Evolutionary conservation across 371 early-diverging fungal genomes (phyloP).

Genomic region (Nematocida displodere): DNA sequence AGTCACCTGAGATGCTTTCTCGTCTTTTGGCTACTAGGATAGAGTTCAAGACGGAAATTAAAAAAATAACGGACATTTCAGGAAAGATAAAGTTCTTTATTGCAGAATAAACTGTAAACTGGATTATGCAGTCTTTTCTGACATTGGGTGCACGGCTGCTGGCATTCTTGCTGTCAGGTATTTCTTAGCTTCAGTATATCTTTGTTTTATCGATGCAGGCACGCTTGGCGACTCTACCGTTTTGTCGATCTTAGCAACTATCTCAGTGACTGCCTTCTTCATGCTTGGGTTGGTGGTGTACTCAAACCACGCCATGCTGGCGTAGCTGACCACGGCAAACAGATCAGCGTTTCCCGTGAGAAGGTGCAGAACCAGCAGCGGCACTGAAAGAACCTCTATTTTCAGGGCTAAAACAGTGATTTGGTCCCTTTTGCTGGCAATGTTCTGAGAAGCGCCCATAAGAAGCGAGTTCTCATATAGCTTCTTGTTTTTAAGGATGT

Average conservation of each 20-base stretch:
- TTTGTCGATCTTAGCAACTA: slow-evolving; percentile 9
- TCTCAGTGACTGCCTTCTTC: slow-evolving; percentile 53
- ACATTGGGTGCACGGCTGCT: no score
- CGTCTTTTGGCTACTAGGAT: neutral
- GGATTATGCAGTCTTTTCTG: no score
- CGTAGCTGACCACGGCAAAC: slow-evolving; percentile 36
- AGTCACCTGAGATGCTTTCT: neutral
- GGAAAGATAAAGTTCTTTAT: no score
- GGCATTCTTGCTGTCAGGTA: slow-evolving; percentile 9
- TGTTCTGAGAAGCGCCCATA: neutral
- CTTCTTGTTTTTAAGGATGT: slow-evolving; percentile 46
- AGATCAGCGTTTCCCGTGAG: slow-evolving; percentile 39
- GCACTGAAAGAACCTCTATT: slow-evolving; percentile 42
- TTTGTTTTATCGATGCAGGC: slow-evolving; percentile 3
- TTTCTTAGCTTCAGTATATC: neutral
- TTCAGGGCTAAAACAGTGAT: slow-evolving; percentile 38
- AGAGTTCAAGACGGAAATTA: neutral
- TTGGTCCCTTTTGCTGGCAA: slow-evolving; percentile 18
- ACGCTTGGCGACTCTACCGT: slow-evolving; percentile 1
- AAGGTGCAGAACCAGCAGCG: slow-evolving; percentile 45
- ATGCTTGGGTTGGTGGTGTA: slow-evolving; percentile 57
- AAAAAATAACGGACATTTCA: no score
- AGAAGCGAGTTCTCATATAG: slow-evolving; percentile 29
- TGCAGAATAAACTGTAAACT: no score
- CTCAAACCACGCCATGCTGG: slow-evolving; percentile 57